A percentile compares a stretch with the other conserved stretches of the same genome.
Evolutionary conservation across 768 basidiomycete species (phyloP).

Genomic region (Russula olivacea): DNA sequence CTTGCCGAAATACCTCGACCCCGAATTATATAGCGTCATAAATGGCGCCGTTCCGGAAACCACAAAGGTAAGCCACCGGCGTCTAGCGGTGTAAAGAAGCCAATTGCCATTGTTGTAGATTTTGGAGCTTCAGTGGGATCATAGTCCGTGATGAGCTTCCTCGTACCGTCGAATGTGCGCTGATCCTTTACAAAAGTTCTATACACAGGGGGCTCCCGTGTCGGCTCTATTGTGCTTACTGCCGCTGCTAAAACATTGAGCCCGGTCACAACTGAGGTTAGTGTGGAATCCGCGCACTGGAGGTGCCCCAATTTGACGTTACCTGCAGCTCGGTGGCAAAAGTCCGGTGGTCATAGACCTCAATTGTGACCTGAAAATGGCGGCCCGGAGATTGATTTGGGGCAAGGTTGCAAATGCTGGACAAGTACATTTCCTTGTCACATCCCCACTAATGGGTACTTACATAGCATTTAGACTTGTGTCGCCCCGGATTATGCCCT

Average conservation of each 20-base stretch:
- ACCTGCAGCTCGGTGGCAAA: slow-evolving; percentile 58
- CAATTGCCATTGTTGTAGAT: slow-evolving; percentile 37
- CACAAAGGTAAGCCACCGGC: slow-evolving; percentile 26
- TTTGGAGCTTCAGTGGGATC: slow-evolving; percentile 66
- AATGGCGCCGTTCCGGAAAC: slow-evolving; percentile 34
- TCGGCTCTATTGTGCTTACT: slow-evolving; percentile 59
- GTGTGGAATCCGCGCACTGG: background rate
- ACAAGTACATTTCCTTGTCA: slow-evolving; percentile 29
- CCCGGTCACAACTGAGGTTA: slow-evolving; percentile 54
- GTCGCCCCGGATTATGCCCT: slow-evolving; percentile 54
- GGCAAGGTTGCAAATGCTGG: slow-evolving; percentile 75
- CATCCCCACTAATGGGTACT: background rate
- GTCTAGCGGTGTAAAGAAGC: background rate
- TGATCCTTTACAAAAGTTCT: slow-evolving; percentile 37
- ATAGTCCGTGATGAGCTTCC: slow-evolving; percentile 38
- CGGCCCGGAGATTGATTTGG: slow-evolving; percentile 73
- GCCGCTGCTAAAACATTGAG: slow-evolving; percentile 77
- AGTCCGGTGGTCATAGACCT: slow-evolving; percentile 72
- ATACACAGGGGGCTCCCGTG: slow-evolving; percentile 54
- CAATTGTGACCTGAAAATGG: slow-evolving; percentile 54
- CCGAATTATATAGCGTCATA: slow-evolving; percentile 30
- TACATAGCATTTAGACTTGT: slow-evolving; percentile 47
- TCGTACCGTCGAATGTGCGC: slow-evolving; percentile 16
- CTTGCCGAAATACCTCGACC: slow-evolving; percentile 34
- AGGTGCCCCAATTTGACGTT: background rate